These are phyloP conservation scores for Backusella parvicylindrica DNA, from an alignment of 192 early-diverging fungal genomes.

Conservation along the genomic window DNA sequence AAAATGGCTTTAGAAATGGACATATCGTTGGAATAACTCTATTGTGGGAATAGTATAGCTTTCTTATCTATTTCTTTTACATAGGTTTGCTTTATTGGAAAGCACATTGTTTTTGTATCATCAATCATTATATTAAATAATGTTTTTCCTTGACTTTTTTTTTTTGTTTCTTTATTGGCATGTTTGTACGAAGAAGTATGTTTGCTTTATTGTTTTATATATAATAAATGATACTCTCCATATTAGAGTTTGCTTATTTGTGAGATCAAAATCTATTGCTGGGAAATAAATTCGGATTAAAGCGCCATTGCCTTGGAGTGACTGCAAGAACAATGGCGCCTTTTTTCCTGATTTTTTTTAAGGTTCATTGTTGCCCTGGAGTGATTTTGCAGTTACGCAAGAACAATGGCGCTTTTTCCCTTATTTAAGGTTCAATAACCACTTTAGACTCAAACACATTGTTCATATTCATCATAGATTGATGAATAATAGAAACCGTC, in stretches of 20 bases:
- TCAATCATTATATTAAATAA: too few relatives aligned
- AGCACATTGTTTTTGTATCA: too few relatives aligned
- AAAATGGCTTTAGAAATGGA: neutral
- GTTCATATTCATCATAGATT: too few relatives aligned
- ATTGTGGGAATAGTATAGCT: too few relatives aligned
- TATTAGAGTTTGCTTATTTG: neutral
- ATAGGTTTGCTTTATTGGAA: too few relatives aligned
- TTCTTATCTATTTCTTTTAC: too few relatives aligned
- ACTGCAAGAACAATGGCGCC: neutral
- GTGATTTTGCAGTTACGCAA: neutral
- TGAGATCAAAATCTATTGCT: neutral
- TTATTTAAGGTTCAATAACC: neutral
- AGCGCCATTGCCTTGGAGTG: neutral
- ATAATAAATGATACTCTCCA: too few relatives aligned
- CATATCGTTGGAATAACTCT: neutral
- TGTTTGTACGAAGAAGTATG: too few relatives aligned
- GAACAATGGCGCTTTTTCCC: neutral
- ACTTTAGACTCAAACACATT: neutral
- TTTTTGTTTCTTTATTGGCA: too few relatives aligned
- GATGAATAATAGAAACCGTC: too few relatives aligned
- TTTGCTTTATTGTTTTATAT: too few relatives aligned
- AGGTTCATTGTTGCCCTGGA: neutral
- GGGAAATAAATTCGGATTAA: neutral
- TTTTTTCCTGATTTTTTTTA: neutral
- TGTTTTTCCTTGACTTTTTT: too few relatives aligned